Percentiles rank a stretch among this genome's conserved stretches.
Conservation (phyloP, 768 basidiomycete genomes). For the Amanita polypyramis region DNA sequence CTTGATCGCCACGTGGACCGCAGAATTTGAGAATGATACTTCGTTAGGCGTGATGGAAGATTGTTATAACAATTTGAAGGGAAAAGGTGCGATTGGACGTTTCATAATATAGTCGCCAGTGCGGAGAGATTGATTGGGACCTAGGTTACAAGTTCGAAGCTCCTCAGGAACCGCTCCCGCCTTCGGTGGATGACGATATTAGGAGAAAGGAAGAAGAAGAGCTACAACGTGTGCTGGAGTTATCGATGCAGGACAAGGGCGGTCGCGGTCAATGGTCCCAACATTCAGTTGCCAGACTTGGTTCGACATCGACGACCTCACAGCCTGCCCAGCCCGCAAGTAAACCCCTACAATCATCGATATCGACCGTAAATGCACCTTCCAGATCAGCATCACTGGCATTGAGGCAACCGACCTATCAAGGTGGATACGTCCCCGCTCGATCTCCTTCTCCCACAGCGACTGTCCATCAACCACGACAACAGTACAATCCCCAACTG, state of each 20-base stretch:
- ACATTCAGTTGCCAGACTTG: conserved; percentile 26
- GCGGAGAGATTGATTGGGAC: background rate
- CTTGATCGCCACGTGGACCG: conserved; percentile 75
- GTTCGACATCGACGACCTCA: conserved; percentile 24
- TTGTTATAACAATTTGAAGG: conserved; percentile 69
- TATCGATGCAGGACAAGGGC: conserved; percentile 88
- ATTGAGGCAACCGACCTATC: conserved; percentile 27
- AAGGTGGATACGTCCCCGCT: conserved; percentile 50
- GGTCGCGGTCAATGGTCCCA: conserved; percentile 51
- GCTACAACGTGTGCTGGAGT: conserved; percentile 82
- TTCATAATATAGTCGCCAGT: background rate
- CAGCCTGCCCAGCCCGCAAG: conserved; percentile 10
- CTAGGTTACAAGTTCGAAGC: conserved; percentile 66
- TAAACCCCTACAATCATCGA: conserved; percentile 4
- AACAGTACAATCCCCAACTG: conserved; percentile 15
- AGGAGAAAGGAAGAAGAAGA: conserved; percentile 89
- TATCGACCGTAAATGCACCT: conserved; percentile 8
- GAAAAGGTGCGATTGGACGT: conserved; percentile 74
- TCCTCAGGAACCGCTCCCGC: conserved; percentile 53
- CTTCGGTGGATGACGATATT: conserved; percentile 66
- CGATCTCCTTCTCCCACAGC: conserved; percentile 34
- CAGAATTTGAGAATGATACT: conserved; percentile 71
- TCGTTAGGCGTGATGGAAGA: conserved; percentile 87
- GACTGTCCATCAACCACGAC: conserved; percentile 14
- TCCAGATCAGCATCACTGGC: conserved; percentile 11